A percentile compares a stretch with the other conserved stretches of the same genome.
phyloP scores from a whole-genome alignment of 2,329 filamentous ascomycete genomes.

The Botrytis elliptica region DNA sequence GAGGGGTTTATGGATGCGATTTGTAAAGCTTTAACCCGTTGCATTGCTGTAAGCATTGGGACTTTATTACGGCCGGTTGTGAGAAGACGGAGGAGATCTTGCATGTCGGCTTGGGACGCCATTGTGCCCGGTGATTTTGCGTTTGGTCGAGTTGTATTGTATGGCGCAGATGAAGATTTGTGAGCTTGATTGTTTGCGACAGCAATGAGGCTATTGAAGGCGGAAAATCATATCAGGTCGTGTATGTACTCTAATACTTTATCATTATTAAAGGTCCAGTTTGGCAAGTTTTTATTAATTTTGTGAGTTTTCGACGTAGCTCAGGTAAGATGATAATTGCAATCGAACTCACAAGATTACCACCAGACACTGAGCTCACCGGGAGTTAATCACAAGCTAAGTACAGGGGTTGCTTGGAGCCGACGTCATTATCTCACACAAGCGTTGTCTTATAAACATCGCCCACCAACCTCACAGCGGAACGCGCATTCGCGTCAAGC shows the following conservation, averaged over 20 bases:
- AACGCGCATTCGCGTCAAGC: not conserved
- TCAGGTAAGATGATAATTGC: not conserved
- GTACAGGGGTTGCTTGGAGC: not conserved
- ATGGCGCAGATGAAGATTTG: not conserved
- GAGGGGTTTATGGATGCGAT: slow-evolving; percentile 46
- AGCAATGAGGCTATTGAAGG: not conserved
- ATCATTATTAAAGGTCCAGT: not conserved
- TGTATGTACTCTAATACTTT: not conserved
- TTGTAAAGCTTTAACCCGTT: slow-evolving; percentile 58
- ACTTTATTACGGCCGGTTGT: slow-evolving; percentile 54
- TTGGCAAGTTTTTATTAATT: not conserved
- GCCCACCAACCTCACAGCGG: slow-evolving; percentile 6
- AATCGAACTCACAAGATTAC: not conserved
- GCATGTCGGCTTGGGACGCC: slow-evolving; percentile 47
- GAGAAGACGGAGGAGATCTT: slow-evolving; percentile 60
- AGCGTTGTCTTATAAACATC: slow-evolving; percentile 10
- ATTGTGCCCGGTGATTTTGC: not conserved
- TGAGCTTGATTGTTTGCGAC: not conserved
- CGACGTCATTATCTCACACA: slow-evolving; percentile 15
- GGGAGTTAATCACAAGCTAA: not conserved
- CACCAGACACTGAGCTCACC: not conserved
- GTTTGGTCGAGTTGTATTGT: not conserved
- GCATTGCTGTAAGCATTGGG: slow-evolving; percentile 59
- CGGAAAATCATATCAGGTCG: not conserved
- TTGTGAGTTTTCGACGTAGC: not conserved